These are phyloP conservation scores for Ashbya aceris DNA, from an alignment of 1,139 yeast species.

Conservation along the genomic window DNA sequence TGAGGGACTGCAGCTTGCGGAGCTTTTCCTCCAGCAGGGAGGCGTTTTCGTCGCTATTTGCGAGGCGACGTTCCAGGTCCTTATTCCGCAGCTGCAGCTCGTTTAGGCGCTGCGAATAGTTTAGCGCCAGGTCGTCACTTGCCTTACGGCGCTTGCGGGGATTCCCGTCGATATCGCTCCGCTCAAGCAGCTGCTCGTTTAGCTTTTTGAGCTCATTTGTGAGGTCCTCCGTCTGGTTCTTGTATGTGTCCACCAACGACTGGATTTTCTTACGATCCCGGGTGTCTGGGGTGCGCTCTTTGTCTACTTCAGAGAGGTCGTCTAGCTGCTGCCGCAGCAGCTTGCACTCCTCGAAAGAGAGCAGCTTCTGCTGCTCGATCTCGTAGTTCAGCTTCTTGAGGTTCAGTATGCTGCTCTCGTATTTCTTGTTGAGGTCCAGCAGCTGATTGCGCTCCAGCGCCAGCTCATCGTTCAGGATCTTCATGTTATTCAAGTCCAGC, in stretches of 20 bases:
- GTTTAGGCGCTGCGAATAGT: constrained; percentile 32
- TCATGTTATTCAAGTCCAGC: constrained; percentile 25
- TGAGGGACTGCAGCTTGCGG: constrained; percentile 27
- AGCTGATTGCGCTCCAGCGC: constrained; percentile 32
- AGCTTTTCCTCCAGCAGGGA: constrained; percentile 33
- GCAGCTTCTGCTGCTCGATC: constrained; percentile 43
- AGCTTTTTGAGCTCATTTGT: constrained; percentile 32
- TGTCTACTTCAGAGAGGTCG: constrained; percentile 19
- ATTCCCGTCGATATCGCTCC: constrained; percentile 16
- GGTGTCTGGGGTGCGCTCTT: constrained; percentile 3
- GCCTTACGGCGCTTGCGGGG: constrained; percentile 27
- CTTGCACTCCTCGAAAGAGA: constrained; percentile 54
- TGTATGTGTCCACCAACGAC: constrained; percentile 51
- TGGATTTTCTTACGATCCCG: constrained; percentile 28
- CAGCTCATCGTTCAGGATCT: constrained; percentile 29
- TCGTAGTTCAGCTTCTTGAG: constrained; percentile 34
- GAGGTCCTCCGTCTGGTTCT: constrained; percentile 41
- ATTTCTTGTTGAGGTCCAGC: constrained; percentile 25
- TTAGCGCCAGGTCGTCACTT: constrained; percentile 22
- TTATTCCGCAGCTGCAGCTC: constrained; percentile 38
- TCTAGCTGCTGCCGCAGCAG: constrained; percentile 46
- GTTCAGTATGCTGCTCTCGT: constrained; percentile 30
- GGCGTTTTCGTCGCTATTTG: constrained; percentile 32
- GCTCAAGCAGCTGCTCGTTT: constrained; percentile 25
- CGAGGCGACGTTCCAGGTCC: constrained; percentile 34